phyloP scores from a whole-genome alignment of 768 basidiomycete species.

The Russula emetica region DNA sequence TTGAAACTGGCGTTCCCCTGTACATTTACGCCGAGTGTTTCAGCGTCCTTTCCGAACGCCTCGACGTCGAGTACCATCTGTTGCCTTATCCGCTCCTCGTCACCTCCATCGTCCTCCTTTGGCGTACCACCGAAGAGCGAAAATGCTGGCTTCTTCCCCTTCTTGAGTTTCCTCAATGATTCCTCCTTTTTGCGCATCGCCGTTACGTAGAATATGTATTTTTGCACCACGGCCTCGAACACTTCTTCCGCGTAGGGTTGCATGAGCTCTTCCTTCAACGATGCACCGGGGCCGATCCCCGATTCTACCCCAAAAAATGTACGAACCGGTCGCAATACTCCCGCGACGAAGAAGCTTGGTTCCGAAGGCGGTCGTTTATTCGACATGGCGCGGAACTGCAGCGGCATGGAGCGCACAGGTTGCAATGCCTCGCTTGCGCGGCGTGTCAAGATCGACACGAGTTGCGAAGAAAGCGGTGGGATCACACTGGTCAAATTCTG shows the following conservation, averaged over 20 bases:
- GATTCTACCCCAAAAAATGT: slow-evolving; percentile 63
- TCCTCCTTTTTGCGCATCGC: slow-evolving; percentile 93
- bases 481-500: slow-evolving; percentile 47
- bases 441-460: slow-evolving; percentile 64
- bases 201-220: slow-evolving; percentile 67
- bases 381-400: slow-evolving; percentile 84
- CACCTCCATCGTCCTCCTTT: slow-evolving; percentile 66
- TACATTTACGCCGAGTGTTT: slow-evolving; percentile 61
- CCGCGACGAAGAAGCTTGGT: slow-evolving; percentile 81
- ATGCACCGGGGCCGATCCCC: slow-evolving; percentile 54
- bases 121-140: slow-evolving; percentile 67
- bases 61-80: slow-evolving; percentile 89
- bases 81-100: slow-evolving; percentile 81
- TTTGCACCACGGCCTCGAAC: slow-evolving; percentile 67
- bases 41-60: slow-evolving; percentile 75
- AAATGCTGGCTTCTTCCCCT: slow-evolving; percentile 73
- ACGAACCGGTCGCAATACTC: slow-evolving; percentile 76
- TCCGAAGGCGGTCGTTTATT: slow-evolving; percentile 66
- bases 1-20: slow-evolving; percentile 49
- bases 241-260: slow-evolving; percentile 53
- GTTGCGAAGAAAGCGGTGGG: slow-evolving; percentile 56
- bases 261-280: slow-evolving; percentile 53
- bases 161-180: slow-evolving; percentile 79
- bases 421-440: slow-evolving; percentile 84
- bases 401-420: slow-evolving; percentile 82